Percentiles rank a stretch among this genome's conserved stretches.
Evolutionary conservation across 176 grass and related monocot genomes (phyloP).

Genomic region (Neostapfia colusana): DNA sequence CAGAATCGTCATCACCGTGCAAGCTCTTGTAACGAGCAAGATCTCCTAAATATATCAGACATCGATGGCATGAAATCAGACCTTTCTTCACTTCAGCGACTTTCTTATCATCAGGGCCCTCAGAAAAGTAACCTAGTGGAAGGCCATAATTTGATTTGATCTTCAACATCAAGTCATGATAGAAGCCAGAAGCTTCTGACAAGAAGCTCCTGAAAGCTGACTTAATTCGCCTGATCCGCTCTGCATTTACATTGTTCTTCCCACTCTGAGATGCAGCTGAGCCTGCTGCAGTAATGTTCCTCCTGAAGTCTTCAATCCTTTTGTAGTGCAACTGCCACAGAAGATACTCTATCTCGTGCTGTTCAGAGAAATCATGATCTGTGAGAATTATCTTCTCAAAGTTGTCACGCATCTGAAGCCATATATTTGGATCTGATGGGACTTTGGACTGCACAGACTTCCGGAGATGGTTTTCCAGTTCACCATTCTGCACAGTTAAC

Average conservation of each 20-base stretch:
- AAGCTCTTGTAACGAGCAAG: constrained; percentile 89
- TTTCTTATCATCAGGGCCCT: constrained; percentile 63
- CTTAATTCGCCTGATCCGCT: constrained; percentile 72
- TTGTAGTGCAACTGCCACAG: constrained; percentile 96
- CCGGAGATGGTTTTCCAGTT: constrained; percentile 69
- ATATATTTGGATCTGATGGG: constrained; percentile 81
- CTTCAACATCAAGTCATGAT: constrained; percentile 88
- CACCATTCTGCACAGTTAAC: constrained; percentile 62
- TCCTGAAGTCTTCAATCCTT: constrained; percentile 91
- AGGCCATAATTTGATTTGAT: constrained; percentile 78
- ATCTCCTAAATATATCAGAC: constrained; percentile 96
- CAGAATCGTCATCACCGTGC: constrained; percentile 78
- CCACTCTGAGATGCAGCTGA: constrained; percentile 49
- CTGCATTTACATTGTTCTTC: constrained; percentile 54
- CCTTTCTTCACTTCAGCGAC: constrained; percentile 65
- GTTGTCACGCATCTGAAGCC: constrained; percentile 96
- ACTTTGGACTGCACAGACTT: constrained; percentile 80
- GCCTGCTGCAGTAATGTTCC: constrained; percentile 59
- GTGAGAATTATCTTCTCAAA: constrained; percentile 82
- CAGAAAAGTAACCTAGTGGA: constrained; percentile 65
- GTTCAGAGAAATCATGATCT: constrained; percentile 82
- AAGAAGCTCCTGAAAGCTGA: constrained; percentile 74
- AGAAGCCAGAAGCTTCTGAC: constrained; percentile 89
- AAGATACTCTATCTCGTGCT: constrained; percentile 76
- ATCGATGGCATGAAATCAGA: constrained; percentile 80